These are phyloP conservation scores for Trypanosoma brucei DNA, from an alignment of 208 protist genomes.

Conservation along the genomic window DNA sequence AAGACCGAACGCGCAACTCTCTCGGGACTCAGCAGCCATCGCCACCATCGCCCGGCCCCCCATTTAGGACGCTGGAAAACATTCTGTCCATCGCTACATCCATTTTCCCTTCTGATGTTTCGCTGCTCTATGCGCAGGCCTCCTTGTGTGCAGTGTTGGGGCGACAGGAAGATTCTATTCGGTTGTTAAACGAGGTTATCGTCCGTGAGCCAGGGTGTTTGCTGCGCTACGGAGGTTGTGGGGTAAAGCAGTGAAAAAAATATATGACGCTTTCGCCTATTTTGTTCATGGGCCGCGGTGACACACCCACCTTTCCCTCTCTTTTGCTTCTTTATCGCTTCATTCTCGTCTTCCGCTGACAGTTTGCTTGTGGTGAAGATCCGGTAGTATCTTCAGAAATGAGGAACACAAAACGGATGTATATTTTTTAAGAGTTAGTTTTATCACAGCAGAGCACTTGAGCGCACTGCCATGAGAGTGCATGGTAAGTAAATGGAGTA, in stretches of 20 bases:
- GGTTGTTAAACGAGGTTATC: slow-evolving; percentile 10
- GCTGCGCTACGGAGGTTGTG: background rate
- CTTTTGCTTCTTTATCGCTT: background rate
- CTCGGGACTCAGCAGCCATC: too few species aligned
- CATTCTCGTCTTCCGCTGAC: background rate
- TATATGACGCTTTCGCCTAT: background rate
- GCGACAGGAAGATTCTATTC: slow-evolving; percentile 11
- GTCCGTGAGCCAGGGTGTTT: slow-evolving; percentile 14
- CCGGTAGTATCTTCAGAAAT: too few species aligned
- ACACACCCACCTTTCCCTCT: background rate
- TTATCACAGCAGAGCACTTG: too few species aligned
- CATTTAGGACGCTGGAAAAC: slow-evolving; percentile 6
- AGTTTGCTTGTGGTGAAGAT: too few species aligned
- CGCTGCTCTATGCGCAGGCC: slow-evolving; percentile 11
- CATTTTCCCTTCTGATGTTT: slow-evolving; percentile 4
- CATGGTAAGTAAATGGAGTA: too few species aligned
- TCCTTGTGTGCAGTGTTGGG: slow-evolving; percentile 10
- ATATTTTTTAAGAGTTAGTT: too few species aligned
- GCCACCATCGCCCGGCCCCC: background rate
- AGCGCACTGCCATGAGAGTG: too few species aligned
- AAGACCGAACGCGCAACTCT: background rate
- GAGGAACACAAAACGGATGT: too few species aligned
- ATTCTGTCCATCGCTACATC: slow-evolving; percentile 3
- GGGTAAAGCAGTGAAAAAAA: background rate
- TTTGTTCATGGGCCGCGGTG: too few species aligned